phyloP scores from a whole-genome alignment of 352 stramenopile species.

The Phytopythium boreale region DNA sequence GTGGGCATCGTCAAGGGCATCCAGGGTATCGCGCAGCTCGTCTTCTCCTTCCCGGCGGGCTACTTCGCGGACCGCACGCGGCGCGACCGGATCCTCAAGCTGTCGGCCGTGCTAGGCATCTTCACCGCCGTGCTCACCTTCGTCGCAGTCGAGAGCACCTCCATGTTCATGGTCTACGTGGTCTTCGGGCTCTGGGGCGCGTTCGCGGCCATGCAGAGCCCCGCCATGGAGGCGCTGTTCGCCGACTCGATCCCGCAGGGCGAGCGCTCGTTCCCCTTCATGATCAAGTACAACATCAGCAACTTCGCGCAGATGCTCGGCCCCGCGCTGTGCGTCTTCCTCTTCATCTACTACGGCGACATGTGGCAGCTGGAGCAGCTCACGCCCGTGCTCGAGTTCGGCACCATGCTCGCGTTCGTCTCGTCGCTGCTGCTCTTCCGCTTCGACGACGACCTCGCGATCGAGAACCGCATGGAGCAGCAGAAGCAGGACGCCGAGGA shows the following conservation, averaged over 20 bases:
- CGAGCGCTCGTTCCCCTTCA: constrained; percentile 64
- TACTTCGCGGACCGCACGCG: constrained; percentile 69
- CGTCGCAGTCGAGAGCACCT: constrained; percentile 43
- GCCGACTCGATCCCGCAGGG: constrained; percentile 72
- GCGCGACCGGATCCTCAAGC: constrained; percentile 61
- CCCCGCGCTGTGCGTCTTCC: constrained; percentile 44
- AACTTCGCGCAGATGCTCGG: constrained; percentile 68
- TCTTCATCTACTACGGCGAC: constrained; percentile 68
- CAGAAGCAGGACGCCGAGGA: neutral
- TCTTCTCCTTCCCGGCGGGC: constrained; percentile 64
- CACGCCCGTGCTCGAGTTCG: constrained; percentile 55
- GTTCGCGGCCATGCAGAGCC: constrained; percentile 65
- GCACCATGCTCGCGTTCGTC: constrained; percentile 47
- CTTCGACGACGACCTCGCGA: constrained; percentile 57
- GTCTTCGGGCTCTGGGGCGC: constrained; percentile 67
- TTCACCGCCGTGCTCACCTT: constrained; percentile 48
- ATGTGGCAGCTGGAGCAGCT: constrained; percentile 55
- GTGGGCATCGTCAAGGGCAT: constrained; percentile 83
- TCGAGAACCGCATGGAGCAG: constrained; percentile 3
- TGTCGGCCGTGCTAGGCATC: constrained; percentile 55
- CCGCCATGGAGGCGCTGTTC: constrained; percentile 70
- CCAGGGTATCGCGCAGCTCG: constrained; percentile 73
- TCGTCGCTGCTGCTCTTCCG: constrained; percentile 47
- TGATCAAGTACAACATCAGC: constrained; percentile 82
- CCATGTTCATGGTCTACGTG: constrained; percentile 48